Conservation (phyloP, 768 basidiomycete species). For the Royoungia palumana region DNA sequence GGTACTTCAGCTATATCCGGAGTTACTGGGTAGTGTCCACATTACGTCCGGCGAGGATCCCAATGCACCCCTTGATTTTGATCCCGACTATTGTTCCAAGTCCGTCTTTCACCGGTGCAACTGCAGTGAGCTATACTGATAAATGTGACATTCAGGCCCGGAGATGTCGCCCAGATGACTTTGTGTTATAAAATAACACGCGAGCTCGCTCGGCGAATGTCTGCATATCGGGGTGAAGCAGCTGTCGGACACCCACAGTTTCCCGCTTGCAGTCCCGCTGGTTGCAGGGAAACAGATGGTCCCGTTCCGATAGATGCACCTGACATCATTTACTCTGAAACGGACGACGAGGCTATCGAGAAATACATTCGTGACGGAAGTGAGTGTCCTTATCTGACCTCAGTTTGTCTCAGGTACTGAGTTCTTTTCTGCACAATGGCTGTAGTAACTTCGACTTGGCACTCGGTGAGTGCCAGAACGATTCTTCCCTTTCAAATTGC, state of each 20-base stretch:
- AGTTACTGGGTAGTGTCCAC: too few relatives aligned
- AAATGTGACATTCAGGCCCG: conserved; percentile 3
- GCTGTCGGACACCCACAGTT: conserved; percentile 29
- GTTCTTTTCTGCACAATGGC: fast-evolving
- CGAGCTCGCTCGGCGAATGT: conserved; percentile 55
- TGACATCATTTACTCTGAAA: conserved; percentile 32
- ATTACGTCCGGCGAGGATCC: too few relatives aligned
- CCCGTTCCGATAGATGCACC: conserved; percentile 28
- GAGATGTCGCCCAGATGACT: conserved; percentile 44
- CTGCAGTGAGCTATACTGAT: too few relatives aligned
- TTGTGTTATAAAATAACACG: conserved; percentile 55
- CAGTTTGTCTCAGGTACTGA: neutral
- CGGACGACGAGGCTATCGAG: conserved; percentile 34
- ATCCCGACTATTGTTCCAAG: too few relatives aligned
- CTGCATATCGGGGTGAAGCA: conserved; percentile 24
- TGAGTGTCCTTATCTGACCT: neutral
- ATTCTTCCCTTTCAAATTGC: too few relatives aligned
- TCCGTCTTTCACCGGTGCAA: too few relatives aligned
- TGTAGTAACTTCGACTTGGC: conserved; percentile 10
- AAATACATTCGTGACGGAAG: conserved; percentile 20
- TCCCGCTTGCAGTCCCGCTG: conserved; percentile 25
- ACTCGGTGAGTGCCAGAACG: conserved; percentile 9
- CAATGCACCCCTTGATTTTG: too few relatives aligned
- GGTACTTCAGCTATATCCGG: too few relatives aligned
- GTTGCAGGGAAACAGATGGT: conserved; percentile 11